These are phyloP conservation scores for Xylariaceae sp. DNA, from an alignment of 2,329 filamentous ascomycete species.

Conservation along the genomic window DNA sequence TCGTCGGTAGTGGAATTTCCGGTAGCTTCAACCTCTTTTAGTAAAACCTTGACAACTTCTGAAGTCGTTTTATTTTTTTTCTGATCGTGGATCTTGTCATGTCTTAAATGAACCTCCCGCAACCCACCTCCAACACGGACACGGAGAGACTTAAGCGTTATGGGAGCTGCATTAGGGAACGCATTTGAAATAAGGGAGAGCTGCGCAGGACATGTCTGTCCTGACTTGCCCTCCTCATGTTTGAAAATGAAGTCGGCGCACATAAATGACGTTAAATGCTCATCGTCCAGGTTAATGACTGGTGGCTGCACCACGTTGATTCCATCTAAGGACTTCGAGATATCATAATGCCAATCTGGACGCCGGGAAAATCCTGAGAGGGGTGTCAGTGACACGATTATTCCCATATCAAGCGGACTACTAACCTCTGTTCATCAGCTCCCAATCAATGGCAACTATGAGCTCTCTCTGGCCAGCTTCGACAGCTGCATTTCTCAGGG, in stretches of 20 bases:
- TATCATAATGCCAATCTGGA: constrained; percentile 66
- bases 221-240: constrained; percentile 65
- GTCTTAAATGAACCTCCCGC: constrained; percentile 60
- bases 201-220: constrained; percentile 65
- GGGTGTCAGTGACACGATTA: constrained; percentile 30
- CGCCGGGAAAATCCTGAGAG: constrained; percentile 59
- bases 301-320: constrained; percentile 54
- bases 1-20: constrained; percentile 41
- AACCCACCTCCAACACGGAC: constrained; percentile 65
- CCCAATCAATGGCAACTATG: constrained; percentile 69
- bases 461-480: constrained; percentile 60
- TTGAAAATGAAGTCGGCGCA: constrained; percentile 64
- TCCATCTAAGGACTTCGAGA: constrained; percentile 62
- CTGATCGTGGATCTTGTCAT: constrained; percentile 41
- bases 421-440: constrained; percentile 66
- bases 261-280: constrained; percentile 60
- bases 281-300: constrained; percentile 57
- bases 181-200: constrained; percentile 64
- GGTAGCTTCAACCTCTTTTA: constrained; percentile 34
- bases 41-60: constrained; percentile 29
- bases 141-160: constrained; percentile 58
- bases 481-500: constrained; percentile 63
- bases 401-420: background rate
- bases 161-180: constrained; percentile 56
- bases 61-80: constrained; percentile 16